A percentile compares a stretch with the other conserved stretches of the same genome.
Evolutionary conservation across 2,329 filamentous ascomycete species (phyloP).

Genomic region (Monosporascus sp.): DNA sequence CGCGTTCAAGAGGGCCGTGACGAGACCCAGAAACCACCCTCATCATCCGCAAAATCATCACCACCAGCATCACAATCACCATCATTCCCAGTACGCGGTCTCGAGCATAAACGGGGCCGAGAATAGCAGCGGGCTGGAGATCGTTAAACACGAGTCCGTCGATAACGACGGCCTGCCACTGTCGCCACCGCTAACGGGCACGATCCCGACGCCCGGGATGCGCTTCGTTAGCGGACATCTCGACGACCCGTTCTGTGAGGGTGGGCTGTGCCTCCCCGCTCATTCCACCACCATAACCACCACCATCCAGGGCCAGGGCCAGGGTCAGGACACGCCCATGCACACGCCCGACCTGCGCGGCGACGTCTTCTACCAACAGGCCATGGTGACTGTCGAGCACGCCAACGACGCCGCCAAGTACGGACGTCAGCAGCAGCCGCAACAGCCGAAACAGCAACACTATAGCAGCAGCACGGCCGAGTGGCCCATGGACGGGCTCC

Average conservation of each 20-base stretch:
- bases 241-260: constrained; percentile 26
- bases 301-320: constrained; percentile 1
- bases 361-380: constrained; percentile 16
- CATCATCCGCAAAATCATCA: background rate
- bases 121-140: constrained; percentile 8
- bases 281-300: constrained; percentile 4
- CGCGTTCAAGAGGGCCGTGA: background rate
- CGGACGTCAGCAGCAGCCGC: constrained; percentile 5
- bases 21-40: background rate
- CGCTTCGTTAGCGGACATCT: constrained; percentile 24
- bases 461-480: constrained; percentile 24
- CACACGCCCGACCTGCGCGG: constrained; percentile 17
- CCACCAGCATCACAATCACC: background rate
- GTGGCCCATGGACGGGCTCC: constrained; percentile 27
- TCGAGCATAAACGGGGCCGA: constrained; percentile 4
- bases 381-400: constrained; percentile 7
- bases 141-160: constrained; percentile 14
- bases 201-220: constrained; percentile 17
- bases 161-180: constrained; percentile 20
- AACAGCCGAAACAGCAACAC: constrained; percentile 7
- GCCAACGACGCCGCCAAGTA: constrained; percentile 4
- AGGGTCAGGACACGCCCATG: constrained; percentile 15
- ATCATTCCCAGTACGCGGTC: background rate
- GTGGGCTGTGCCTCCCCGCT: constrained; percentile 9
- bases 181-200: constrained; percentile 25